phyloP scores from a whole-genome alignment of 305 asterid species.

The Fraxinus floribunda region DNA sequence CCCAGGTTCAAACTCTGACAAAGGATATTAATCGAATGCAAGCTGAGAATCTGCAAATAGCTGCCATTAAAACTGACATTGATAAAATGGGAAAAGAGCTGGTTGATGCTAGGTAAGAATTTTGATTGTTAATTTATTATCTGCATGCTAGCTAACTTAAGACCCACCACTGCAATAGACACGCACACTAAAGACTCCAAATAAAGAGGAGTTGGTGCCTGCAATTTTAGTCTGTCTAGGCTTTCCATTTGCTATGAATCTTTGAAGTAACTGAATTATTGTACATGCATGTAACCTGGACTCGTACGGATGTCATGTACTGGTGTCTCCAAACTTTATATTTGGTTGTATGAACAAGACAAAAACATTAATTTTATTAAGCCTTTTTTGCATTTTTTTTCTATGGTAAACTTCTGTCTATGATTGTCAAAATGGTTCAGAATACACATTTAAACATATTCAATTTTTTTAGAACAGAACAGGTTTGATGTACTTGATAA shows the following conservation, averaged over 20 bases:
- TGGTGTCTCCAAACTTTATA: neutral
- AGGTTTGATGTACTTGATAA: neutral
- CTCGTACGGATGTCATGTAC: neutral
- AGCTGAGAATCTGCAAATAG: conserved; percentile 63
- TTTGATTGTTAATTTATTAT: conserved; percentile 2
- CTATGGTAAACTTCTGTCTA: neutral
- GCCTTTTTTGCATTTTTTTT: neutral
- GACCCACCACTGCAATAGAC: neutral
- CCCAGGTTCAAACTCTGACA: conserved; percentile 56
- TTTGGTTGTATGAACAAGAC: neutral
- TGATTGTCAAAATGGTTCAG: neutral
- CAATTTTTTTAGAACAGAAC: neutral
- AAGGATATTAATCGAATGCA: conserved; percentile 60
- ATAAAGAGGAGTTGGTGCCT: neutral
- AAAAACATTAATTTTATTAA: neutral
- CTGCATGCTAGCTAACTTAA: neutral
- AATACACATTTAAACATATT: neutral
- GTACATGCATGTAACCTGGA: neutral
- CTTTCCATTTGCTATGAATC: neutral
- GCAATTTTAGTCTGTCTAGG: neutral
- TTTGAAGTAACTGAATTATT: neutral
- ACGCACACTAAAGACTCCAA: neutral
- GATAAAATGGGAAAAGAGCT: conserved; percentile 69
- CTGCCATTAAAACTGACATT: conserved; percentile 58
- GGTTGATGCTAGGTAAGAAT: conserved; percentile 64